Percentiles rank a stretch among this genome's conserved stretches.
Evolutionary conservation across 176 grass and related monocot species (phyloP).

Genomic region (Oryza coarctata): DNA sequence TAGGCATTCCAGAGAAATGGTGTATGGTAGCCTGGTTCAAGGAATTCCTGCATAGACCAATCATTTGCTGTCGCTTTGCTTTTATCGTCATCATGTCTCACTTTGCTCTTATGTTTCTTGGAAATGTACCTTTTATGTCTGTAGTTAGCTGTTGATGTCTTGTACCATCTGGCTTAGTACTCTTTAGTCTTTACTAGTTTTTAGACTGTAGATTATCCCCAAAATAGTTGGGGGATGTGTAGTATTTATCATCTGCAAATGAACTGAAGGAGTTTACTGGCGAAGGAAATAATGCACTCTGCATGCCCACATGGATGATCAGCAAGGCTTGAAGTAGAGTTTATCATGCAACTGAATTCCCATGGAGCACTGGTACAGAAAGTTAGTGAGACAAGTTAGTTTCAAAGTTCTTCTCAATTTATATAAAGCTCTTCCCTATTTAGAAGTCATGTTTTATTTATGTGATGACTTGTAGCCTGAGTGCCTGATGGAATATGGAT

Average conservation of each 20-base stretch:
- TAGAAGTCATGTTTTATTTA: not conserved
- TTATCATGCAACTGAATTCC: constrained; percentile 21
- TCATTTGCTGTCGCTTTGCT: constrained; percentile 3
- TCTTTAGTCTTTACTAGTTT: constrained; percentile 17
- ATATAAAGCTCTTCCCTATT: not conserved
- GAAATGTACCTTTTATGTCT: constrained; percentile 21
- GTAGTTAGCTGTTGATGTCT: constrained; percentile 34
- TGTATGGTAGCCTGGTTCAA: constrained; percentile 42
- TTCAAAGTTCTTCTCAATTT: constrained; percentile 1
- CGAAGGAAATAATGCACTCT: constrained; percentile 34
- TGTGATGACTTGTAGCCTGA: not conserved
- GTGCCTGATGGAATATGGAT: not conserved
- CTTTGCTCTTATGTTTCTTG: not conserved
- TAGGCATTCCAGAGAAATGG: constrained; percentile 41
- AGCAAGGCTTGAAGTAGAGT: not conserved
- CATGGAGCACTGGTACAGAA: constrained; percentile 25
- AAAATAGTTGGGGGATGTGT: constrained; percentile 39
- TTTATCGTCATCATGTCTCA: constrained; percentile 15
- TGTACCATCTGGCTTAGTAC: constrained; percentile 29
- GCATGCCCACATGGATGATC: constrained; percentile 34
- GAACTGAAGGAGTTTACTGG: constrained; percentile 12
- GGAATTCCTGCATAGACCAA: constrained; percentile 24
- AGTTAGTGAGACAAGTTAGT: constrained; percentile 37
- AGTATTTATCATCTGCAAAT: constrained; percentile 26
- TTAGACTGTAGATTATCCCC: constrained; percentile 26